Evolutionary conservation across 1,284 basidiomycete genomes (phyloP), one percentile per base, ranked within the genome.

Genomic region (Heliocybe sulcata): DNA sequence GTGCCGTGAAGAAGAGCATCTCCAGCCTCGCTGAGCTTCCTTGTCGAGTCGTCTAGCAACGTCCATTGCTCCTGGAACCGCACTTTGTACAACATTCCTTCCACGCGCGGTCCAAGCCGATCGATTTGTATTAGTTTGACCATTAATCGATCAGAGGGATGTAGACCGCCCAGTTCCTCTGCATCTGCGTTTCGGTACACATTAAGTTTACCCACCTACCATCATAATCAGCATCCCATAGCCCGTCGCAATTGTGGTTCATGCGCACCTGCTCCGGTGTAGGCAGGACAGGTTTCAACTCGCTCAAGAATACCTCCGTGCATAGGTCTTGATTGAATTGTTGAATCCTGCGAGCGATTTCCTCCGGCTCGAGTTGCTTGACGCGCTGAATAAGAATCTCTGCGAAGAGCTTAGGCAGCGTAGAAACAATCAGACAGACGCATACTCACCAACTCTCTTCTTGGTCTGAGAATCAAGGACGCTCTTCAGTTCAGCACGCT

Each of bases 81-180:
- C 56, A 85, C 83, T 63, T 86, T 87, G 72, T 94, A 98, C 38
- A 98, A 76, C 93, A 99, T 95, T 12, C 94, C 90, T 64, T 97
- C 87, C 58, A 98, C 88, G 25, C 97, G 87, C 51, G 93, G 90
- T 25, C 80, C 83, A n/a, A 99, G 77, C 53, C 94, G 89, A 47
- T 97, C 87, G 45, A 98, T 94, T 66, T 98, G 94, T 67, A 99
- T 97, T 45, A 98, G 77, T 62, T 97, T 90, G 35, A 99, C 94
- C 85, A 99, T 95, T 45, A 99, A 81, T 23, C 97, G 85, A 72
- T 99, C 96, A 8, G 97, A 91, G 2, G 92, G 89, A 72, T 98
- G 96, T 27, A 99, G 76, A 48, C 85, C 81, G 38, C 85, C 85
- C 19, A 99, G 81, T 65, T 98, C 94, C 63, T 90, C 90, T n/a